Base-by-base conservation (phyloP, 1,284 basidiomycete species). In the Moesziomyces sp. region DNA sequence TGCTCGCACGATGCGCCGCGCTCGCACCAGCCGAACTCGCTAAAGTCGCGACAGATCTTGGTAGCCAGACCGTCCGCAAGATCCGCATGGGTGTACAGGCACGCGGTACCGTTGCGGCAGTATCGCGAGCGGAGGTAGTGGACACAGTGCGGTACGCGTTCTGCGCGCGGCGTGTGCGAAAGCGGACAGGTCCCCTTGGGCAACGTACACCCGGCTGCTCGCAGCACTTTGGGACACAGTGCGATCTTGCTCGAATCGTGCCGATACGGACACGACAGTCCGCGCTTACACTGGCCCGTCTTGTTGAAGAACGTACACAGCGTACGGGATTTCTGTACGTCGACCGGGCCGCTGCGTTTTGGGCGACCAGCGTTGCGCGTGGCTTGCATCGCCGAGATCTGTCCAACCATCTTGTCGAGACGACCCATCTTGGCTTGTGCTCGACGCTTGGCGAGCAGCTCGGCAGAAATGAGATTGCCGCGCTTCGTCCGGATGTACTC, bases 381-480 rank as follows among this genome's bases (percentile, higher is more conserved):
- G n/a, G 69, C 61, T 52, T 79, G 77, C 7, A 72, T 70, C 11
- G 68, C 58, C 5, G 66, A 76, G 16, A 80, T 67, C 44, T 77
- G 67, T 3, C 64, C 61, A 5, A 76, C 76, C 52, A 81, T 69
- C 46, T 56, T 57, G 30, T 74, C 70, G 35, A 81, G 60, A 18
- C 76, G 72, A 21, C 64, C 53, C 66, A 78, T 52, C 42, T 76
- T 78, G 26, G 71, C 76, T 9, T 49, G 42, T 21, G 70, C 65
- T 46, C 74, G 76, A 5, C 78, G 67, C 50, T 78, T 76, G n/a
- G 74, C 76, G 16, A 83, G 75, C 18, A 80, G 68, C 7, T 72
- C 73, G 19, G 73, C 66, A 24, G 83, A 81, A 56, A 86, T 81
- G n/a, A 86, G 77, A 69, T 86, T 85, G 48, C 86, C 86, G 3